Evolutionary conservation across 495 filamentous ascomycete genomes (phyloP), one percentile per base, ranked within the genome.

Genomic region (Podospora conica): DNA sequence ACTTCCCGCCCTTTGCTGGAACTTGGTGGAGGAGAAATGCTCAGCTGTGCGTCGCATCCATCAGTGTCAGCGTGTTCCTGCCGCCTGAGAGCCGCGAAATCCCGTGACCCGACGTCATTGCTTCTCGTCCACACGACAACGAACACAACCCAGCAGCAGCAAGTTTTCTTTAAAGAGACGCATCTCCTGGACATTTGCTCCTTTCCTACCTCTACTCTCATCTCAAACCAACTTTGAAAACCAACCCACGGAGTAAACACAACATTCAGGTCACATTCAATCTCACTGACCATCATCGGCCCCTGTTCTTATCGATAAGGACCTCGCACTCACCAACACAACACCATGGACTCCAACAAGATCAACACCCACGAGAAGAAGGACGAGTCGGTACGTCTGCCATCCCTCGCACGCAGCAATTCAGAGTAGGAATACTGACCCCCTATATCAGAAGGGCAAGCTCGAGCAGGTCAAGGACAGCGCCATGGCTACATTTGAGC

Each of bases 401-500:
- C 8, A 3, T 8, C 24, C 4, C 1, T 9, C 53, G 18, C 6
- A 21, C 23, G 3, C 3, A 7, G 4, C 3, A 27, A 21, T 18
- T 12, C 10, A 2, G 18, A 12, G 18, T 23, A 53, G 55, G 65
- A 15, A 66, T 57, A 25, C 8, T 20, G 15, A 48, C 12, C 20
- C 3, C 24, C 23, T 65, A 60, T 66, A 63, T 21, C 31, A 65
- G 23, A 68, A 65, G 25, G 66, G 66, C 60, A 57, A 62, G 40
- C 60, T 76, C 57, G 57, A 72, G 24, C 71, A 73, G 55, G 27
- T 71, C 53, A 60, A 68, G 61, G 71, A 75, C 53, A 48, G 56
- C 6, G 68, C 71, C 65, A 73, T 74, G 66, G 63, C 63, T 20
- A 68, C 69, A 22, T 81, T 85, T 69, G 71, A 73, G 59, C 74